Conservation (phyloP, 805 yeast genomes). For the Tetrapisispora namnaoensis region DNA sequence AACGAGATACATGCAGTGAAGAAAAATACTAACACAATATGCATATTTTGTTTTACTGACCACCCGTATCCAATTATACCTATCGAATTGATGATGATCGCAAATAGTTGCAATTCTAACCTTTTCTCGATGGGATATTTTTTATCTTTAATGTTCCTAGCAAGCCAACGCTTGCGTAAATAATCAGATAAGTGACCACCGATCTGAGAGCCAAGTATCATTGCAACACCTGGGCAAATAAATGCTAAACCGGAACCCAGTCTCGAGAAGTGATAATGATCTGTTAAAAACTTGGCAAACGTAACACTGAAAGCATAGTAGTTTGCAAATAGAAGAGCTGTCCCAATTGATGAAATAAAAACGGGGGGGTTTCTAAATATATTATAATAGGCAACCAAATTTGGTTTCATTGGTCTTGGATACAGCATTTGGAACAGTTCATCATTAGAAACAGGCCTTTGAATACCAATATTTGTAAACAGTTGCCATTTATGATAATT, state of each 20-base stretch:
- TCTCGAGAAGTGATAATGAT: conserved; percentile 30
- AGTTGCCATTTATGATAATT: conserved; percentile 7
- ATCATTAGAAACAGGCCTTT: conserved; percentile 19
- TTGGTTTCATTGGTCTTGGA: conserved; percentile 40
- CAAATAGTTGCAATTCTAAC: conserved; percentile 35
- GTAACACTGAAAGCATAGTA: conserved; percentile 47
- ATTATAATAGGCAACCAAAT: conserved; percentile 29
- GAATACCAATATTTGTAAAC: conserved; percentile 20
- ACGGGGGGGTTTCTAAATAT: conserved; percentile 37
- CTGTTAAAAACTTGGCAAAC: conserved; percentile 33
- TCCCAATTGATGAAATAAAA: conserved; percentile 35
- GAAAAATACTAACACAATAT: conserved; percentile 33
- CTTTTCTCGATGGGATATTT: conserved; percentile 38
- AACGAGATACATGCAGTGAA: conserved; percentile 40
- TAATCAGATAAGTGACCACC: conserved; percentile 43
- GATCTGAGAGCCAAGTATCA: conserved; percentile 38
- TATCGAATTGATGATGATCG: conserved; percentile 33
- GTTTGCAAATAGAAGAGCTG: conserved; percentile 44
- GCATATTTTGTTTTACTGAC: conserved; percentile 35
- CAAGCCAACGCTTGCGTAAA: conserved; percentile 25
- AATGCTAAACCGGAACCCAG: conserved; percentile 37
- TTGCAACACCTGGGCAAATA: conserved; percentile 43
- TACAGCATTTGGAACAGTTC: conserved; percentile 20
- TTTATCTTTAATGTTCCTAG: conserved; percentile 18
- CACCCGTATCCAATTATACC: conserved; percentile 47